Evolutionary conservation across 2,329 filamentous ascomycete genomes (phyloP), one percentile per base, ranked within the genome.

Genomic region (Microcyclosporella mali): DNA sequence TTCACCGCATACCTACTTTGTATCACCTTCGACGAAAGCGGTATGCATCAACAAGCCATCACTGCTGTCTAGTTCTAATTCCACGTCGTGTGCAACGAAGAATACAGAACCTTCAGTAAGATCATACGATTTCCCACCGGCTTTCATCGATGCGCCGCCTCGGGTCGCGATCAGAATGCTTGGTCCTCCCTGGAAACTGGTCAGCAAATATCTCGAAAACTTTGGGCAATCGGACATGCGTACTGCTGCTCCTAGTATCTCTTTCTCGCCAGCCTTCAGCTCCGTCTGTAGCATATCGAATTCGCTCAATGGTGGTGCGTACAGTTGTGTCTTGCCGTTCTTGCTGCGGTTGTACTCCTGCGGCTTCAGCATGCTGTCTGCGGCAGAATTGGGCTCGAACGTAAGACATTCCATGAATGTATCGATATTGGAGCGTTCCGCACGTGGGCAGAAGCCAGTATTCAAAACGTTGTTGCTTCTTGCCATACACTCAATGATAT

Each of bases 401-500:
- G 76, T 83, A 14, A 88, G 59, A 1, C 75, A 72, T 3, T 74
- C 67, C 16, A 70, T 70, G 63, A 88, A 88, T 19, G 81, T 60
- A 14, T 85, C 79, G 17, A 81, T 69, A 33, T 70, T 78, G 56
- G 85, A 75, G 10, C 82, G 72, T 35, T 85, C 78, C 0, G 78
- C 75, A 1, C 70, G 70, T 0, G 84, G 82, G 52, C 82, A 88
- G 68, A 89, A 86, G 0, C 84, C 84, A 0, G 77, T 79, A 61
- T 85, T 85, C 37, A 88, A 70, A n/a, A 88, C 83, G 45, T 87
- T 86, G 67, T 88, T 81, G 15, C 74, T 80, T 6, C 82, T 74
- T 1, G 84, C 84, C 84, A 88, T 88, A 64, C 83, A 87, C 62
- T 88, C 84, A 53, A 88, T 78, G 39, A 88, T 85, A 58, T 87